These are phyloP conservation scores for Melampsora larici-populina DNA, from an alignment of 1,284 basidiomycete genomes.

Conservation along the genomic window DNA sequence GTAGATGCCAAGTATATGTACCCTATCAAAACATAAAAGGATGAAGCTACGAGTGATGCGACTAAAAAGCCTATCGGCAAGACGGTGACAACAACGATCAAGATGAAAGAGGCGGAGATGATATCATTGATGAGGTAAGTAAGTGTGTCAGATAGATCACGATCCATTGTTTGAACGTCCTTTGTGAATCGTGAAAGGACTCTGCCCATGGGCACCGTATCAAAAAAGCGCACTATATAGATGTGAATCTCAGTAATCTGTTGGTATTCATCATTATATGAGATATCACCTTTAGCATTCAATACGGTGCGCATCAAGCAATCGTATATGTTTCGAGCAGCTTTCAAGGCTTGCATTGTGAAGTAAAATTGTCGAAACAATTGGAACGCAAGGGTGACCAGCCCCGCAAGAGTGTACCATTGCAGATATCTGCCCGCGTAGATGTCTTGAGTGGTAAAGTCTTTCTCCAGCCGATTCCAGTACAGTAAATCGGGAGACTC, in stretches of 20 bases:
- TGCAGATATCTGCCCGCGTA: constrained; percentile 9
- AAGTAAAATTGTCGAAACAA: constrained; percentile 21
- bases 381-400: constrained; percentile 19
- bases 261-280: neutral
- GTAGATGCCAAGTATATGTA: constrained; percentile 52
- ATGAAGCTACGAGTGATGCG: constrained; percentile 44
- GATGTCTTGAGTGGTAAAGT: neutral
- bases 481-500: neutral
- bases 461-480: neutral
- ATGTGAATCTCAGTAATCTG: neutral
- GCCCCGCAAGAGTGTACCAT: constrained; percentile 19
- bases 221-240: constrained; percentile 47
- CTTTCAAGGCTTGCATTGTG: constrained; percentile 15
- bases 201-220: constrained; percentile 47
- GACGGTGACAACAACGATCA: constrained; percentile 51
- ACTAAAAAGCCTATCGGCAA: constrained; percentile 46
- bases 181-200: constrained; percentile 53
- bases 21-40: constrained; percentile 51
- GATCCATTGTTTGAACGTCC: constrained; percentile 53
- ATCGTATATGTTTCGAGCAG: constrained; percentile 34
- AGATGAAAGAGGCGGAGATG: constrained; percentile 47
- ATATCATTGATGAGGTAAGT: constrained; percentile 46
- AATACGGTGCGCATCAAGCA: constrained; percentile 23
- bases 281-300: constrained; percentile 15
- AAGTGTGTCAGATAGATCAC: constrained; percentile 50